Percentiles rank a stretch among this genome's conserved stretches.
These are phyloP conservation scores for Agaricales sp. DNA, from an alignment of 1,284 basidiomycete species.

Conservation along the genomic window DNA sequence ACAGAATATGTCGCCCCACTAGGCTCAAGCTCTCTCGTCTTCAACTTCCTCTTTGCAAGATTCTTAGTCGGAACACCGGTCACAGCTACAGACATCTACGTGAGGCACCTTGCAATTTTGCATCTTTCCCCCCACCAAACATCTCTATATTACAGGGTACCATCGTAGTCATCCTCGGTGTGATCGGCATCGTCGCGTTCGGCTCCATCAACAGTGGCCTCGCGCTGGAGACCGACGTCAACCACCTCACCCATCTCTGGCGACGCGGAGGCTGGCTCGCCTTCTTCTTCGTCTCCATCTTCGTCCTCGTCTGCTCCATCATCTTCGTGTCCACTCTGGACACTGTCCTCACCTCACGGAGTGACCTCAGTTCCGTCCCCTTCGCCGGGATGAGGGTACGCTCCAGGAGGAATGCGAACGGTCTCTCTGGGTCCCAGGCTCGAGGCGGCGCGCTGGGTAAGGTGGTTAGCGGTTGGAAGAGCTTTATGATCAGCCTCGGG, in stretches of 20 bases:
- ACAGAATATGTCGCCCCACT: constrained; percentile 79
- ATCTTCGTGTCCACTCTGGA: constrained; percentile 59
- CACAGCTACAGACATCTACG: constrained; percentile 71
- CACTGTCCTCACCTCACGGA: constrained; percentile 51
- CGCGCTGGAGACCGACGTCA: constrained; percentile 55
- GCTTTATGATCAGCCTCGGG: constrained; percentile 42
- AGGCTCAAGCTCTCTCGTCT: constrained; percentile 76
- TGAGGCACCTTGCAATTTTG: constrained; percentile 20
- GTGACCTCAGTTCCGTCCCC: constrained; percentile 50
- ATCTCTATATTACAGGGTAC: too few relatives aligned
- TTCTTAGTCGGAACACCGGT: constrained; percentile 78
- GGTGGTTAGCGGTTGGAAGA: constrained; percentile 29
- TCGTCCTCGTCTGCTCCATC: constrained; percentile 57
- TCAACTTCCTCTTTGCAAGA: constrained; percentile 82
- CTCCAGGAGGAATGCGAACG: constrained; percentile 15
- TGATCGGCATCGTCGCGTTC: constrained; percentile 79
- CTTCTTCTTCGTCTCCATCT: constrained; percentile 76
- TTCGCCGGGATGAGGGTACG: constrained; percentile 33
- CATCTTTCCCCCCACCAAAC: not conserved
- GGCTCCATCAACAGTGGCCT: constrained; percentile 76
- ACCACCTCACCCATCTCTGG: constrained; percentile 75
- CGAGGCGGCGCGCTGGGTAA: constrained; percentile 14
- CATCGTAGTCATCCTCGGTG: constrained; percentile 69
- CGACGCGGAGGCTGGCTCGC: constrained; percentile 74
- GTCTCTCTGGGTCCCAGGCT: constrained; percentile 18